A percentile compares a stretch with the other conserved stretches of the same genome.
These are phyloP conservation scores for Podaxis sp. DNA, from an alignment of 768 basidiomycete species.

Conservation along the genomic window DNA sequence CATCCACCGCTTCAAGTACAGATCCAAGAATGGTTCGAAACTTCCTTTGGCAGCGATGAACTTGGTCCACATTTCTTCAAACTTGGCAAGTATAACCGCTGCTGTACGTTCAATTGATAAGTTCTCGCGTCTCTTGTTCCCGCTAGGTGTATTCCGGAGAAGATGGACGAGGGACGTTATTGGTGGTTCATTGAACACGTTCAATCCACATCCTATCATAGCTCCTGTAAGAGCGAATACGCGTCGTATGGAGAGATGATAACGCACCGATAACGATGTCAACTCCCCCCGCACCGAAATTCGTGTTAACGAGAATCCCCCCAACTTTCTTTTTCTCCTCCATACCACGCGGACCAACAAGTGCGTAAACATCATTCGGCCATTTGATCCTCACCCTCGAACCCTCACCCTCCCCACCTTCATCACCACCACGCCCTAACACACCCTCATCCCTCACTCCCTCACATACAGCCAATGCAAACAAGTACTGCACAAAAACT, in stretches of 20 bases:
- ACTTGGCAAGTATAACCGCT: slow-evolving; percentile 71
- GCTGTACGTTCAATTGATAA: slow-evolving; percentile 74
- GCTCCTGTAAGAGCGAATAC: slow-evolving; percentile 3
- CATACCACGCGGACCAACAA: slow-evolving; percentile 40
- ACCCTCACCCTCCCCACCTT: slow-evolving; percentile 22
- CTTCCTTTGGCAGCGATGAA: slow-evolving; percentile 67
- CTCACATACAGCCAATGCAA: slow-evolving; percentile 85
- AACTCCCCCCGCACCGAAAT: slow-evolving; percentile 67
- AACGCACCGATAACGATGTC: slow-evolving; percentile 78
- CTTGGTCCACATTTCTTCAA: slow-evolving; percentile 73
- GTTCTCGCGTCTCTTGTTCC: slow-evolving; percentile 15
- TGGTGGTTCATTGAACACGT: slow-evolving; percentile 80
- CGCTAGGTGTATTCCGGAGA: slow-evolving; percentile 30
- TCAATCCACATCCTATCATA: slow-evolving; percentile 79
- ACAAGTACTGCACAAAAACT: slow-evolving; percentile 93
- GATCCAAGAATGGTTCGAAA: slow-evolving; percentile 78
- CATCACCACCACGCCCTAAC: slow-evolving; percentile 49
- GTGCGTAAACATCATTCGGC: slow-evolving; percentile 95
- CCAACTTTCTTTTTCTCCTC: slow-evolving; percentile 76
- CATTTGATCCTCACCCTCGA: slow-evolving; percentile 77
- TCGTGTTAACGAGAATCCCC: slow-evolving; percentile 89
- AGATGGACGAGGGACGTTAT: slow-evolving; percentile 81
- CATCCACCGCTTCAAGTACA: slow-evolving; percentile 82
- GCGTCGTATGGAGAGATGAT: neutral
- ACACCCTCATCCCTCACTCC: slow-evolving; percentile 61